These are phyloP conservation scores for Spizellomyces sp. DNA, from an alignment of 192 early-diverging fungal genomes.

Conservation along the genomic window DNA sequence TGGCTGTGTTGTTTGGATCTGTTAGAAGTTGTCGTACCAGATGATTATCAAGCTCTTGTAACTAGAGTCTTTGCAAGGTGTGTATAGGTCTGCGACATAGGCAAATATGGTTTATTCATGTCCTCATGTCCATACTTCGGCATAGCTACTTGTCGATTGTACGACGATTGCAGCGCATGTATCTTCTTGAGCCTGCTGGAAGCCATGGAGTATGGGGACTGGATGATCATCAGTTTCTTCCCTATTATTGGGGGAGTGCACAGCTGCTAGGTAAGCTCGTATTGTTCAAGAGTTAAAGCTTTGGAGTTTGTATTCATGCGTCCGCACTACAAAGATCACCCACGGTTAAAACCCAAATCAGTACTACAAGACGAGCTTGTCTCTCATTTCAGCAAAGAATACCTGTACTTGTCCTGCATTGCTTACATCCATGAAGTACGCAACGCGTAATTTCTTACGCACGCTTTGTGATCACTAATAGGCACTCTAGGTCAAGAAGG, in stretches of 20 bases:
- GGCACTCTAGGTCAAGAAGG: constrained; percentile 55
- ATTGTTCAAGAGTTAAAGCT: no score
- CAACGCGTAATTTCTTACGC: neutral
- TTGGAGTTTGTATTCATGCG: no score
- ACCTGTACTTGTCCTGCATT: constrained; percentile 86
- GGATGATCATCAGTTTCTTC: constrained; percentile 96
- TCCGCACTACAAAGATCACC: constrained; percentile 52
- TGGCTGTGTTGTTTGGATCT: constrained; percentile 82
- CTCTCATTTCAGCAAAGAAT: constrained; percentile 65
- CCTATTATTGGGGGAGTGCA: constrained; percentile 90
- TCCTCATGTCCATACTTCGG: constrained; percentile 1
- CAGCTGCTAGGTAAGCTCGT: constrained; percentile 70
- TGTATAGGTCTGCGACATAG: neutral
- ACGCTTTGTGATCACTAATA: neutral
- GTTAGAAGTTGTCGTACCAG: constrained; percentile 57
- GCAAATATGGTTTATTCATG: neutral
- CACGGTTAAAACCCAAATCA: constrained; percentile 69
- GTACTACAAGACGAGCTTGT: constrained; percentile 67
- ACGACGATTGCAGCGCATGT: constrained; percentile 77
- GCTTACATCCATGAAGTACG: constrained; percentile 67
- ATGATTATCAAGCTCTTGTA: constrained; percentile 76
- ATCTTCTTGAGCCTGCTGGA: constrained; percentile 92
- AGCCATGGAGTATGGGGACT: constrained; percentile 95
- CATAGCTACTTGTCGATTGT: constrained; percentile 77
- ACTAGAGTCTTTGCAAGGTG: constrained; percentile 69